Base-by-base conservation (phyloP, 495 filamentous ascomycete species). In the Terfezia boudieri region DNA sequence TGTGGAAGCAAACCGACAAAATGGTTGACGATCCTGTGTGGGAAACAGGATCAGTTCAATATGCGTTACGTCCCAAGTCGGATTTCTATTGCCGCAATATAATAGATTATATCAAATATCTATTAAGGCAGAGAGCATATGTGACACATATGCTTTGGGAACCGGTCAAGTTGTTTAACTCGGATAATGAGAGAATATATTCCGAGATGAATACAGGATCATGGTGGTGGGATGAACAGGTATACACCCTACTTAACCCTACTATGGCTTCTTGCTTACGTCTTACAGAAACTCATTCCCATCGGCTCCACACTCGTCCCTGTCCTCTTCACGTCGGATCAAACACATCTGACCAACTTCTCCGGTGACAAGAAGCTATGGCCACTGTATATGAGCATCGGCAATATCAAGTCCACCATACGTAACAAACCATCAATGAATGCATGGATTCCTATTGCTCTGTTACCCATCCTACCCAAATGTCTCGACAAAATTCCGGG, bases 291-390 rank as follows among this genome's bases (percentile, higher is more conserved):
- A 2, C 20, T 1, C 0, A 2, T 20, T 20, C 51, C 55, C 2
- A 14, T n/a, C 36, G 48, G 36, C 10, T n/a, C 2, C 0, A 58
- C 43, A 2, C 2, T 55, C 1, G 23, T 58, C 16, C 56, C 56
- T 14, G 9, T 55, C 1, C 22, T 58, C 7, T 50, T 41, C 17
- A 8, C 48, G 3, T 52, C 36, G 1, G n/a, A 55, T 16, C 36
- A 52, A 22, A 37, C 22, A 14, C 38, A 55, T n/a, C 11, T 58
- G 5, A 58, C 53, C 1, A 56, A 52, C 23, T 55, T 55, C 48
- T 52, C 46, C 0, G 46, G 53, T 16, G 46, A 58, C n/a, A 53
- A 57, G 38, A 43, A 43, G 16, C 2, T 43, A 11, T 53, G 35
- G 5, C 52, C 52, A 16, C 20, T 52, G 9, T 56, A 56, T 56